Base-by-base conservation (phyloP, 306 rosid species). In the Trifolium pratense region DNA sequence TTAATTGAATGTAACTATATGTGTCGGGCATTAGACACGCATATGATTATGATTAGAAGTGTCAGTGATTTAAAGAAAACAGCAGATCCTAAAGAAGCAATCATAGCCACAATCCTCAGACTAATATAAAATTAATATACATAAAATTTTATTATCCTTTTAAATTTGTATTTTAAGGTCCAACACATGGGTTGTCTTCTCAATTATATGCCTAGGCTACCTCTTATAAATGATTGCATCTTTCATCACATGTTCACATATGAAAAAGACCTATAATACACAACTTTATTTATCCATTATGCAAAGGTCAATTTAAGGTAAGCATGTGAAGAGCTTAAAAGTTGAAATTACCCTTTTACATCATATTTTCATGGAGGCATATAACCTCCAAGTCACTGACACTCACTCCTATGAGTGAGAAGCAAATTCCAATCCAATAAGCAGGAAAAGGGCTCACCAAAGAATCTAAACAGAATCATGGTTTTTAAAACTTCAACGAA, bases 151-250 rank as follows among this genome's bases (percentile, higher is more conserved):
- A 29, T 59, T 31, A 59, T 66, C 26, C 29, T 46, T 74, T 59
- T 32, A 51, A 42, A 55, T 26, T 49, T 15, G 60, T 72, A 39
- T 17, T 58, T 63, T 75, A 68, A 70, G 56, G 61, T 45, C 68
- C 66, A 78, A 55, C 83, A 79, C 68, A 66, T 66, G 81, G 56
- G 58, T 49, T 83, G 78, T 66, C 80, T 70, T 78, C 78, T 78
- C 78, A 70, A 78, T 75, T 57, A 78, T 78, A 70, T 71, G 42
- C 66, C 56, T 59, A 53, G 23, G 42, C 78, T 51, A 49, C 66
- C 62, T 32, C 58, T 67, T 70, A 57, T 68, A 55, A 78, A 77
- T 70, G 51, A 39, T 42, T 49, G 45, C 56, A 57, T 26, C 66
- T 70, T 26, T 58, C 75, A 56, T 36, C 78, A 70, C 72, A 68